These are phyloP conservation scores for Salvia hispanica DNA, from an alignment of 257 asterid species.

Conservation along the genomic window DNA sequence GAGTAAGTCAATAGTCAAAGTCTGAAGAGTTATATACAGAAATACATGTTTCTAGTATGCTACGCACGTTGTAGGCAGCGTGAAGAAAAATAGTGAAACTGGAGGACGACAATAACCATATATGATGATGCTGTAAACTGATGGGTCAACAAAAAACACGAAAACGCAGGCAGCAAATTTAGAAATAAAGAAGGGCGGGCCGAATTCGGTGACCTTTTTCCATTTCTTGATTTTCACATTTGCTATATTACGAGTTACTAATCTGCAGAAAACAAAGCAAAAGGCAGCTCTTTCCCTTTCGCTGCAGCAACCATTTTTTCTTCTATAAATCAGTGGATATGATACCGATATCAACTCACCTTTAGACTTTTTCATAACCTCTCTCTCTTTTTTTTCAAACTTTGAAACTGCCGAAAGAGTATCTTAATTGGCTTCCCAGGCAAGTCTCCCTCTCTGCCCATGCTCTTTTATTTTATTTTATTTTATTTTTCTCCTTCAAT, in stretches of 20 bases:
- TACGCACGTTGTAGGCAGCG: too few species aligned
- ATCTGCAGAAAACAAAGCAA: not conserved
- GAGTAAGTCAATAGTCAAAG: too few species aligned
- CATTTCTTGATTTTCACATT: slow-evolving; percentile 33
- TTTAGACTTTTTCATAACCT: slow-evolving; percentile 29
- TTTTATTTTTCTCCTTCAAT: not conserved
- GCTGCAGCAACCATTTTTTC: slow-evolving; percentile 12
- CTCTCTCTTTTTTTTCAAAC: slow-evolving; percentile 38
- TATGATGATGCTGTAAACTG: not conserved
- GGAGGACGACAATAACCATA: too few species aligned
- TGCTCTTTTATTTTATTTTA: not conserved
- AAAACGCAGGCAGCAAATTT: slow-evolving; percentile 20
- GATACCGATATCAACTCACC: slow-evolving; percentile 19
- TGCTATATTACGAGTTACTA: not conserved
- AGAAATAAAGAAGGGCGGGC: slow-evolving; percentile 33
- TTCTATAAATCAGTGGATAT: not conserved
- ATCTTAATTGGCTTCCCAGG: slow-evolving; percentile 41
- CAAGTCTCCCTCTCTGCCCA: slow-evolving; percentile 28
- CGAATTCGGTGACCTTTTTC: slow-evolving; percentile 34
- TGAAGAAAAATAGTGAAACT: too few species aligned
- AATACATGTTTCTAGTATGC: too few species aligned
- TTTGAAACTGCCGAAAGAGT: slow-evolving; percentile 50
- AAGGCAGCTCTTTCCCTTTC: not conserved
- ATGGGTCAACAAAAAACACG: not conserved
- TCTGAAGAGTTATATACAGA: too few species aligned